Conservation (phyloP, 2,329 filamentous ascomycete species). For the Aspergillus sp. region DNA sequence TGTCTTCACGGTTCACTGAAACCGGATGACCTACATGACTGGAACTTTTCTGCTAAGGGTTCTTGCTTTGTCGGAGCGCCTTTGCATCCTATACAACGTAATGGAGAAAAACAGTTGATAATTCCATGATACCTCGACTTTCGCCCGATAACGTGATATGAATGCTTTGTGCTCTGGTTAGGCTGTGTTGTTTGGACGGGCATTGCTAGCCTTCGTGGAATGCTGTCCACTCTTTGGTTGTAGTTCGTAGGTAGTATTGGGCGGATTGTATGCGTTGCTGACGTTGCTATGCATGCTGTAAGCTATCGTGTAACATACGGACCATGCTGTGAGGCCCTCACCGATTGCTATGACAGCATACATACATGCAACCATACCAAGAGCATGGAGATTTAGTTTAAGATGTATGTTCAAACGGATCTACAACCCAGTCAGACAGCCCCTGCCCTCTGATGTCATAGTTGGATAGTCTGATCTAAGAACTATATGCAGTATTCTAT, state of each 20-base stretch:
- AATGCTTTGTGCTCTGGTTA: neutral
- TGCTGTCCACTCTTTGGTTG: neutral
- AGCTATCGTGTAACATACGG: neutral
- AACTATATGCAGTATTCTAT: neutral
- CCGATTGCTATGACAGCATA: neutral
- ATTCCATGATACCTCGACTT: constrained; percentile 22
- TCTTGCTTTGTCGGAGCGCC: constrained; percentile 33
- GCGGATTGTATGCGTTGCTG: neutral
- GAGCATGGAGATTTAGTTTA: too few relatives aligned
- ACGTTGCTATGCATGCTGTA: neutral
- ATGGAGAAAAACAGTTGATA: constrained; percentile 45
- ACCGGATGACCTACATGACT: constrained; percentile 36
- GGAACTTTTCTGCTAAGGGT: constrained; percentile 25
- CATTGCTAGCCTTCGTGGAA: neutral
- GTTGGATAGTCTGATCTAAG: too few relatives aligned
- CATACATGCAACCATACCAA: neutral
- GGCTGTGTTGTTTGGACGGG: neutral
- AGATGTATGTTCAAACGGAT: too few relatives aligned
- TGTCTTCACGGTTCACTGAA: constrained; percentile 19
- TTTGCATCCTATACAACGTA: constrained; percentile 32
- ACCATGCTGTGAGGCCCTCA: neutral
- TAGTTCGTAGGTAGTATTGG: constrained; percentile 1
- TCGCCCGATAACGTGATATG: neutral
- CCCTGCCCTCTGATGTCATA: neutral
- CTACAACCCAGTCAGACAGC: neutral